Conservation (phyloP, 257 asterid genomes). For the Forsythia viridissima region DNA sequence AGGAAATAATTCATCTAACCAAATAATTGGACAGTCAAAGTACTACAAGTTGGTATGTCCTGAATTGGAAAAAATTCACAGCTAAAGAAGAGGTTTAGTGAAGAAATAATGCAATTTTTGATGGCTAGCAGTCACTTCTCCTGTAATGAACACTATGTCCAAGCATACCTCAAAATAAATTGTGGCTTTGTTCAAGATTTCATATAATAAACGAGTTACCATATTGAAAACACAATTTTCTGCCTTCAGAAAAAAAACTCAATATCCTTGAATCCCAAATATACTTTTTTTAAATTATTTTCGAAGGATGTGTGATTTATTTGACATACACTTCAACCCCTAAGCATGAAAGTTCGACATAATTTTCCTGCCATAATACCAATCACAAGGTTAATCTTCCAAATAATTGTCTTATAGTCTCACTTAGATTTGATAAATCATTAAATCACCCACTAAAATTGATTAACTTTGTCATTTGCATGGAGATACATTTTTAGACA, state of each 20-base stretch:
- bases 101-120: background rate
- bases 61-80: background rate
- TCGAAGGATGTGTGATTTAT: slow-evolving; percentile 6
- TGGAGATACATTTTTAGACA: slow-evolving; percentile 4
- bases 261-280: background rate
- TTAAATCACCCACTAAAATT: background rate
- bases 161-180: background rate
- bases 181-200: background rate
- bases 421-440: slow-evolving; percentile 1
- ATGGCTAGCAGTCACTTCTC: background rate
- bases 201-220: background rate
- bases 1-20: background rate
- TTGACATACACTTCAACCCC: background rate
- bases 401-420: background rate
- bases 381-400: background rate
- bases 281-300: background rate
- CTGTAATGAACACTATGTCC: background rate
- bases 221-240: background rate
- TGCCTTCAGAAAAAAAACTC: background rate
- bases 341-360: background rate
- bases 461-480: background rate
- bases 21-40: too few relatives aligned
- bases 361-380: background rate
- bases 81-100: background rate
- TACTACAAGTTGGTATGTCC: background rate